Conservation (phyloP, 2,329 filamentous ascomycete species). For the Lasiodiplodia citricola region DNA sequence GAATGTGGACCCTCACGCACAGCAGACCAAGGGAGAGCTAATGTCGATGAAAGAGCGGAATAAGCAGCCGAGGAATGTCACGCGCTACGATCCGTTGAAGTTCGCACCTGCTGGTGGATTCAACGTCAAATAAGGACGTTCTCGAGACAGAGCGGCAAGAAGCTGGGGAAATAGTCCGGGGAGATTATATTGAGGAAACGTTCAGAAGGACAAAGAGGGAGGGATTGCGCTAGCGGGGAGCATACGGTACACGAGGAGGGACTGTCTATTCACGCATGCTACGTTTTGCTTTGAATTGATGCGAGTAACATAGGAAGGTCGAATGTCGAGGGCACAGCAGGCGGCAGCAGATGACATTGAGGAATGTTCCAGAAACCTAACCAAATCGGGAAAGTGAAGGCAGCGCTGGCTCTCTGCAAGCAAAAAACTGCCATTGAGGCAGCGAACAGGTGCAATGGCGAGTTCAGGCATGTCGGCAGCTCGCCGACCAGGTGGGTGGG, state of each 20-base stretch:
- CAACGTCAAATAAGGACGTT: background rate
- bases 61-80: background rate
- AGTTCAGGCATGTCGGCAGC: background rate
- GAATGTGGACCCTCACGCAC: background rate
- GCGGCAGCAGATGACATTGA: background rate
- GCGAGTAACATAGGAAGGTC: too few species aligned
- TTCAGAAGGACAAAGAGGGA: too few species aligned
- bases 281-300: too few species aligned
- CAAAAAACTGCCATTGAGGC: background rate
- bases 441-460: background rate
- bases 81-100: background rate
- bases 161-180: too few species aligned
- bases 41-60: background rate
- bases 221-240: too few species aligned
- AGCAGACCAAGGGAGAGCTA: background rate
- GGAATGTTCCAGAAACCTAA: slow-evolving; percentile 1
- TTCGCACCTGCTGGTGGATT: background rate
- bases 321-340: background rate
- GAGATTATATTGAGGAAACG: too few species aligned
- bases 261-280: too few species aligned
- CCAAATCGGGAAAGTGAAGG: background rate
- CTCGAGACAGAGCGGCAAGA: background rate
- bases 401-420: background rate
- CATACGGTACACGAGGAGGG: too few species aligned
- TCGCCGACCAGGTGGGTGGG: background rate